A percentile compares a stretch with the other conserved stretches of the same genome.
Evolutionary conservation across 2,329 filamentous ascomycete species (phyloP).

Genomic region (Neophaeococcomyces mojaviensis): DNA sequence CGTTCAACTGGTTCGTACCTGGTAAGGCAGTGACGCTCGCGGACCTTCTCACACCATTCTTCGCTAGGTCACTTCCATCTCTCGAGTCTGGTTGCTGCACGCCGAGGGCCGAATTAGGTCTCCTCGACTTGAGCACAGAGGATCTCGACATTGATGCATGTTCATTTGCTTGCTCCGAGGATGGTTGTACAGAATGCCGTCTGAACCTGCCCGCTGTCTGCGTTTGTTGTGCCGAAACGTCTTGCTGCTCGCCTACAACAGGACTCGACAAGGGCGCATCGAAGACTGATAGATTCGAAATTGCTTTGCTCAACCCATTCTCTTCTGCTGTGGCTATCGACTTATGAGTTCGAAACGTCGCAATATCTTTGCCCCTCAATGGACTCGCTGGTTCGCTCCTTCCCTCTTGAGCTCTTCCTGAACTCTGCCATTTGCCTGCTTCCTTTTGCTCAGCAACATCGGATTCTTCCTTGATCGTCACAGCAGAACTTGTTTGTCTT

Average conservation of each 20-base stretch:
- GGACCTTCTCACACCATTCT: background rate
- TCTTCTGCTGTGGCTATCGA: background rate
- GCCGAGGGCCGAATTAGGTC: background rate
- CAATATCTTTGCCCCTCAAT: slow-evolving; percentile 18
- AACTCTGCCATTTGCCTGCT: slow-evolving; percentile 15
- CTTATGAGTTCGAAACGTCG: slow-evolving; percentile 24
- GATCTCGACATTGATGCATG: background rate
- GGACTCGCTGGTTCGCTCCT: slow-evolving; percentile 20
- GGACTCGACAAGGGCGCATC: slow-evolving; percentile 1
- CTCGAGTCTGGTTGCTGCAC: background rate
- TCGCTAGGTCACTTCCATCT: background rate
- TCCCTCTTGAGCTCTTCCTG: slow-evolving; percentile 6
- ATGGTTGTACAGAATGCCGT: background rate
- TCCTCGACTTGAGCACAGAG: background rate
- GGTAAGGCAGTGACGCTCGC: background rate
- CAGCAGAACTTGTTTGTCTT: background rate
- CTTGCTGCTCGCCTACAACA: background rate
- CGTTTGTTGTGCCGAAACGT: background rate
- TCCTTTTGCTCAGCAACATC: slow-evolving; percentile 12
- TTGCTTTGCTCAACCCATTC: slow-evolving; percentile 2
- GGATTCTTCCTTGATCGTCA: slow-evolving; percentile 13
- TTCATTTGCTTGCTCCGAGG: background rate
- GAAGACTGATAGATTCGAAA: slow-evolving; percentile 1
- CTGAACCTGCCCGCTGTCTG: background rate
- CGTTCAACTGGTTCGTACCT: background rate